phyloP scores from a whole-genome alignment of 257 asterid species.

The Solanum raphanifolium region DNA sequence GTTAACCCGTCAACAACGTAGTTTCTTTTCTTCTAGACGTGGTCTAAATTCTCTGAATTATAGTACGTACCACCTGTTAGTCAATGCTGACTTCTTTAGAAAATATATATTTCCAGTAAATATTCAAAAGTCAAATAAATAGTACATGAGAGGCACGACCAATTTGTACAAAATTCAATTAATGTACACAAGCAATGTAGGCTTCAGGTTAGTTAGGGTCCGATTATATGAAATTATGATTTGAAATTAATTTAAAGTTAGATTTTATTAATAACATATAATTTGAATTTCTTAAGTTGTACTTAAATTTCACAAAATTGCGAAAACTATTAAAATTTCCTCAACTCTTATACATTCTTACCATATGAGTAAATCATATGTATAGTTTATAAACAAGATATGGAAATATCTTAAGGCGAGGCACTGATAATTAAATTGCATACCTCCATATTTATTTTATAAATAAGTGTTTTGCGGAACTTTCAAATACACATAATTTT shows the following conservation, averaged over 20 bases:
- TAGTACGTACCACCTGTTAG: not conserved
- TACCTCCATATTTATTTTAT: not conserved
- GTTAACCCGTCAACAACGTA: not conserved
- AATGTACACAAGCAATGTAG: not conserved
- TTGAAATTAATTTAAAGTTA: not conserved
- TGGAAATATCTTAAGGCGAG: not conserved
- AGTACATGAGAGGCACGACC: not conserved
- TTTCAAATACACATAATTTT: not conserved
- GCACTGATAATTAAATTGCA: not conserved
- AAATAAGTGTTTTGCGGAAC: too few species aligned
- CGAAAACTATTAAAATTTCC: too few species aligned
- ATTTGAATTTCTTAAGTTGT: too few species aligned
- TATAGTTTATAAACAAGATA: too few species aligned
- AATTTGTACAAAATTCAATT: not conserved
- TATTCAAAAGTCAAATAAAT: not conserved
- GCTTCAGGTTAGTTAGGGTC: not conserved
- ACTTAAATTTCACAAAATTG: too few species aligned
- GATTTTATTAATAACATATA: too few species aligned
- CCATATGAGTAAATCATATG: too few species aligned
- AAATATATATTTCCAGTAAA: not conserved
- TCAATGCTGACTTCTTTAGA: not conserved
- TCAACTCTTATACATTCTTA: too few species aligned
- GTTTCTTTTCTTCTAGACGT: not conserved
- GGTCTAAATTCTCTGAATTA: not conserved
- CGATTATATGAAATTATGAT: too few species aligned